These are phyloP conservation scores for Penicillium taxi DNA, from an alignment of 495 filamentous ascomycete species.

Conservation along the genomic window DNA sequence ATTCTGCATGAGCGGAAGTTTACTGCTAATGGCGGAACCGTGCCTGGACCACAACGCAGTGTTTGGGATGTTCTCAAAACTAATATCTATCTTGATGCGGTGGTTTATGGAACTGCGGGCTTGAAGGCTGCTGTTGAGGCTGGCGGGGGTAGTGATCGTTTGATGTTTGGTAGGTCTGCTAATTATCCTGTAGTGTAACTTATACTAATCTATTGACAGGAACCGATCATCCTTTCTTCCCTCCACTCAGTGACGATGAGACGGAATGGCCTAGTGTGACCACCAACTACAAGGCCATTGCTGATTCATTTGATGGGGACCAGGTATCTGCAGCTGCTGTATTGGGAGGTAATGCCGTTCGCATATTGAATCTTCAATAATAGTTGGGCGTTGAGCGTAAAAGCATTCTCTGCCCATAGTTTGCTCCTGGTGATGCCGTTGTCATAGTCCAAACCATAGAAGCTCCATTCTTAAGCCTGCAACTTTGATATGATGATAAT, in stretches of 20 bases:
- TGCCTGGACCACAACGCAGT: conserved; percentile 43
- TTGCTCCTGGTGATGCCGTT: no score
- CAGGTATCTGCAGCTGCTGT: conserved; percentile 42
- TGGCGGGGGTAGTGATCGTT: conserved; percentile 48
- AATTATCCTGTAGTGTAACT: not conserved
- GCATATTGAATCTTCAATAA: conserved; percentile 50
- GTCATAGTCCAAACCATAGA: no score
- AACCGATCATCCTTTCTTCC: conserved; percentile 94
- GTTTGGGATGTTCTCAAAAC: conserved; percentile 75
- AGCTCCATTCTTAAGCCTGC: not conserved
- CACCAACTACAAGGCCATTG: conserved; percentile 67
- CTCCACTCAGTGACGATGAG: conserved; percentile 56
- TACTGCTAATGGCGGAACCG: conserved; percentile 42
- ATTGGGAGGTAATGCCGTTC: conserved; percentile 64
- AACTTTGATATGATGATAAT: no score
- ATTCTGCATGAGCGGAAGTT: conserved; percentile 71
- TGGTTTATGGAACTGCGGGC: conserved; percentile 69
- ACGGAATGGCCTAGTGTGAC: conserved; percentile 76
- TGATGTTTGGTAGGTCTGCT: conserved; percentile 59
- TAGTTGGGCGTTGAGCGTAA: no score
- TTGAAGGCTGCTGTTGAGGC: conserved; percentile 60
- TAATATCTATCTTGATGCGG: conserved; percentile 89
- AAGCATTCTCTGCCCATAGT: no score
- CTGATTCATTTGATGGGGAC: conserved; percentile 48
- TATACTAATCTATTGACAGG: conserved; percentile 32